These are phyloP conservation scores for Ophiostoma ips DNA, from an alignment of 2,329 filamentous ascomycete genomes.

Conservation along the genomic window DNA sequence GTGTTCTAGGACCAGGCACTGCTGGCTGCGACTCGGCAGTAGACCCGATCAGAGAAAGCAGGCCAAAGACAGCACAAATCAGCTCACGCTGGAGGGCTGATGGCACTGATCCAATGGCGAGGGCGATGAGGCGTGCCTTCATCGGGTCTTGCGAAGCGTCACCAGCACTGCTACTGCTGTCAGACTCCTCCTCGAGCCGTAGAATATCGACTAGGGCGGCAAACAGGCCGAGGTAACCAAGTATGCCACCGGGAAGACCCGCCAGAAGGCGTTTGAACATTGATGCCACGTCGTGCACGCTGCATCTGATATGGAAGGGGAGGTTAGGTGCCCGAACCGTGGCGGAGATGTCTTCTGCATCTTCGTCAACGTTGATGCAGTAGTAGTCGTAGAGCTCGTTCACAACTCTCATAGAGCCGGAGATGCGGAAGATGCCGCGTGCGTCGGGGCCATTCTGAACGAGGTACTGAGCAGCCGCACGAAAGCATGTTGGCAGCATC, in stretches of 20 bases:
- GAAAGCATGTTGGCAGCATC: slow-evolving; percentile 49
- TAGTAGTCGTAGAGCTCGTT: slow-evolving; percentile 51
- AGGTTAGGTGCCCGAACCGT: slow-evolving; percentile 47
- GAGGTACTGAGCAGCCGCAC: slow-evolving; percentile 51
- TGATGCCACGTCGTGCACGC: slow-evolving; percentile 51
- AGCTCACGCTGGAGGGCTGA: slow-evolving; percentile 48
- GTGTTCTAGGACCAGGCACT: slow-evolving; percentile 35
- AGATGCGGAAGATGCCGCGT: slow-evolving; percentile 48
- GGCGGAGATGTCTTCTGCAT: slow-evolving; percentile 33
- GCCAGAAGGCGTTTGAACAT: slow-evolving; percentile 53
- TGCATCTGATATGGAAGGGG: slow-evolving; percentile 43
- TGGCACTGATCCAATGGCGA: slow-evolving; percentile 45
- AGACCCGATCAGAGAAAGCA: slow-evolving; percentile 47
- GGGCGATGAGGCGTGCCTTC: slow-evolving; percentile 49
- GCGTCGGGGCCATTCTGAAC: slow-evolving; percentile 40
- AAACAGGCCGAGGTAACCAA: slow-evolving; percentile 48
- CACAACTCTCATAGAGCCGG: slow-evolving; percentile 43
- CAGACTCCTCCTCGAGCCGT: slow-evolving; percentile 16
- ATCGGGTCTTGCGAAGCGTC: slow-evolving; percentile 41
- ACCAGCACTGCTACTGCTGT: slow-evolving; percentile 14
- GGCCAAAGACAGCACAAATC: slow-evolving; percentile 52
- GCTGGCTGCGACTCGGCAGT: slow-evolving; percentile 39
- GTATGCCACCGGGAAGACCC: slow-evolving; percentile 49
- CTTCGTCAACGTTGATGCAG: slow-evolving; percentile 34
- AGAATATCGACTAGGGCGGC: slow-evolving; percentile 49